phyloP scores from a whole-genome alignment of 2,329 filamentous ascomycete species.

The Ophiostoma sp. region DNA sequence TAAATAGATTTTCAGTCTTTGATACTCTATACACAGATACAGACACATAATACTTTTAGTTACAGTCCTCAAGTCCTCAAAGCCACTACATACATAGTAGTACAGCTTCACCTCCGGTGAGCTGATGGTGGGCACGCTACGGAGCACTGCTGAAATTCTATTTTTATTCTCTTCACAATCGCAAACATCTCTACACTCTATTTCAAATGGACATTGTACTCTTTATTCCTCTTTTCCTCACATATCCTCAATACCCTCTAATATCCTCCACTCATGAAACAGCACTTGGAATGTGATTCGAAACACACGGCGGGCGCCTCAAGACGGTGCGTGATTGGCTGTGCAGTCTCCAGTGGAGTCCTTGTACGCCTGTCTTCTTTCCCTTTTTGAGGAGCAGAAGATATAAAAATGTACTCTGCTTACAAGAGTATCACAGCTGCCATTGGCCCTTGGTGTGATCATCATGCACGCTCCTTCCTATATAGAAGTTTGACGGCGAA shows the following conservation, averaged over 20 bases:
- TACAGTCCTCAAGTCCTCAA: no score
- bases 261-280: constrained; percentile 25
- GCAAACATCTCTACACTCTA: neutral
- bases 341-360: neutral
- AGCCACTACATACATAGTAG: neutral
- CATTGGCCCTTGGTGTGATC: constrained; percentile 4
- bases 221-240: neutral
- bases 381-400: no score
- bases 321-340: constrained; percentile 24
- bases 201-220: neutral
- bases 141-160: neutral
- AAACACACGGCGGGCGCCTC: constrained; percentile 28
- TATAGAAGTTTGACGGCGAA: neutral
- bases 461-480: neutral
- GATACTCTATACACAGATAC: neutral
- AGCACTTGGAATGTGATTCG: constrained; percentile 24
- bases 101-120: neutral
- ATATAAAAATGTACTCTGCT: no score
- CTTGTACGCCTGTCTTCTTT: neutral
- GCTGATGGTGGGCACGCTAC: neutral
- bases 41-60: no score
- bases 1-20: neutral
- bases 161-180: neutral
- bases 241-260: neutral
- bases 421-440: neutral